Percentiles rank a stretch among this genome's conserved stretches.
Evolutionary conservation across 768 basidiomycete species (phyloP).

Genomic region (Pisolithus sp.): DNA sequence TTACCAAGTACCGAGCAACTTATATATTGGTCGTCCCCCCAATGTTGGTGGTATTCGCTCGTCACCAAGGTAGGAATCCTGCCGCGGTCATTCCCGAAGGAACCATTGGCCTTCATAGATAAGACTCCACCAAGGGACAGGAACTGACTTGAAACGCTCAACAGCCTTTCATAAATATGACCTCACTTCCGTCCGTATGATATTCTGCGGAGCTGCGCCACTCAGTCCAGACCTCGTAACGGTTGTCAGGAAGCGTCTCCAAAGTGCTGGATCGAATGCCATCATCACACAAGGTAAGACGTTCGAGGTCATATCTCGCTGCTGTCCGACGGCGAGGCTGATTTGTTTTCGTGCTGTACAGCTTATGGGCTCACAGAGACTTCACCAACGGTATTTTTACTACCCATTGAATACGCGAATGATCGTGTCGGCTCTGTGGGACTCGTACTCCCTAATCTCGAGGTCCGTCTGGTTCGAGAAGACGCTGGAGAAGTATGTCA

Average conservation of each 20-base stretch:
- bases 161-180: conserved; percentile 63
- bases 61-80: conserved; percentile 51
- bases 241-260: conserved; percentile 36
- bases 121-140: too few species aligned
- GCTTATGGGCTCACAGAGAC: conserved; percentile 83
- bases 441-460: conserved; percentile 63
- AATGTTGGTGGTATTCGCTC: conserved; percentile 68
- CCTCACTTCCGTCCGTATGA: conserved; percentile 46
- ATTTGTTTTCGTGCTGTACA: conserved; percentile 15
- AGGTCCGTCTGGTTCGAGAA: conserved; percentile 65
- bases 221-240: conserved; percentile 57
- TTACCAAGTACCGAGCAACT: conserved; percentile 62
- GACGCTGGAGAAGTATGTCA: conserved; percentile 41
- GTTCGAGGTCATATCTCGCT: background rate
- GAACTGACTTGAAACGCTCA: background rate
- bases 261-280: conserved; percentile 36
- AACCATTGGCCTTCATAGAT: too few species aligned
- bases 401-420: conserved; percentile 36
- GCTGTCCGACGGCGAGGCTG: background rate
- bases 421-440: conserved; percentile 65
- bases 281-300: conserved; percentile 46
- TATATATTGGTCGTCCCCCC: conserved; percentile 67
- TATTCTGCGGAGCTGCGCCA: conserved; percentile 80
- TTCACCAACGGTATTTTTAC: conserved; percentile 60
- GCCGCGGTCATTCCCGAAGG: too few species aligned